phyloP scores from a whole-genome alignment of 257 asterid species.

The Solanum sejunctum region DNA sequence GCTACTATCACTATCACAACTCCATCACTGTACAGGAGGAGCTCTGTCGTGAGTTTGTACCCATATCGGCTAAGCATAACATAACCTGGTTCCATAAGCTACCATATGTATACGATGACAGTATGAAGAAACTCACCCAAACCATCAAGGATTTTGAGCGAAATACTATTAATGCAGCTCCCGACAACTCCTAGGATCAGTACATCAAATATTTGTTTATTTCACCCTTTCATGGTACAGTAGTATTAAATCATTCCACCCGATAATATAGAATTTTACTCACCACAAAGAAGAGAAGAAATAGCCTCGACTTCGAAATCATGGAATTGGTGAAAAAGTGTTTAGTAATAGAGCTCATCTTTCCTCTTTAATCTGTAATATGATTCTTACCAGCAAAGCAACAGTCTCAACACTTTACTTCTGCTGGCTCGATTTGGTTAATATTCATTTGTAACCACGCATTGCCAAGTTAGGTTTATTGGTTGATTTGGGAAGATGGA shows the following conservation, averaged over 20 bases:
- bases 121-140: conserved; percentile 36
- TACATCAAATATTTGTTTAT: background rate
- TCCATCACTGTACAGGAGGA: conserved; percentile 53
- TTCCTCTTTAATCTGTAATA: background rate
- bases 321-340: background rate
- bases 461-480: background rate
- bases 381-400: background rate
- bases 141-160: conserved; percentile 41
- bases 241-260: background rate
- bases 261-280: background rate
- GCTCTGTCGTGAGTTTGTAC: conserved; percentile 26
- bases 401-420: background rate
- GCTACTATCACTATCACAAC: conserved; percentile 65
- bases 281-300: background rate
- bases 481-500: background rate
- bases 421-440: background rate
- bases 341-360: background rate
- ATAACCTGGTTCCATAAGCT: conserved; percentile 44
- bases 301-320: background rate
- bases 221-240: background rate
- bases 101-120: conserved; percentile 47
- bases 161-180: conserved; percentile 19
- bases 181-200: conserved; percentile 1
- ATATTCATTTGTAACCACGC: background rate
- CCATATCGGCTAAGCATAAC: background rate